Base-by-base conservation (phyloP, 768 basidiomycete species). In the Pisolithus tinctorius region DNA sequence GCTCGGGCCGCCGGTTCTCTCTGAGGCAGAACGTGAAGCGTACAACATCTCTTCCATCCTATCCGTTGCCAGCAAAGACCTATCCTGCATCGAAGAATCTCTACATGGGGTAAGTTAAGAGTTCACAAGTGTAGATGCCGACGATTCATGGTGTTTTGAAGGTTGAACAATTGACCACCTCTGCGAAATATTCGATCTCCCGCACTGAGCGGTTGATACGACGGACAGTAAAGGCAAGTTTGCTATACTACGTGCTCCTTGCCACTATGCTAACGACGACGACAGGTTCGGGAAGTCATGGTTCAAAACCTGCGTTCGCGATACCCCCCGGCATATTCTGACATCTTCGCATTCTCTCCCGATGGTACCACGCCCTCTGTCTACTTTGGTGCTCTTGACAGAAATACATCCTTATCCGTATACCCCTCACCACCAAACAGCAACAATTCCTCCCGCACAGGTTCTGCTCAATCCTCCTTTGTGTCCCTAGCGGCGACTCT, bases 201-300 rank as follows among this genome's bases (percentile, higher is more conserved):
- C 74, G 82, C 48, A 74, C 78, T 4, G 83, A 83, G 52, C 71
- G 79, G 27, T 73, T 84, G 10, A 72, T 81, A 23, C 76, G 73
- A 50, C 71, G 77, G 50, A 79, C 78, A 14, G 61, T 85, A 50
- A 76, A 78, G 69, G 84, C 81, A 55, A 50, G 74, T 59, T 34
- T 4, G 31, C 47, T 8, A 47, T 30, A 31, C 14, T 23, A 26
- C 11, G 40, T 34, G 31, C 57, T 25, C 29, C 13, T 48, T 11
- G 47, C 8, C 29, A 6, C 31, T 49, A 2, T 4, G 20, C n/a
- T 30, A n/a, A 53, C 17, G 14, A 39, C 23, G 4, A 9, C n/a
- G 1, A 59, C 45, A 82, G 81, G 77, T 75, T 71, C 78, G 80
- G 5, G 72, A 77, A 59, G 58, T 56, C 13, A 71, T 76, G 66